These are phyloP conservation scores for Sporothrix mexicana DNA, from an alignment of 2,329 filamentous ascomycete genomes.

Conservation along the genomic window DNA sequence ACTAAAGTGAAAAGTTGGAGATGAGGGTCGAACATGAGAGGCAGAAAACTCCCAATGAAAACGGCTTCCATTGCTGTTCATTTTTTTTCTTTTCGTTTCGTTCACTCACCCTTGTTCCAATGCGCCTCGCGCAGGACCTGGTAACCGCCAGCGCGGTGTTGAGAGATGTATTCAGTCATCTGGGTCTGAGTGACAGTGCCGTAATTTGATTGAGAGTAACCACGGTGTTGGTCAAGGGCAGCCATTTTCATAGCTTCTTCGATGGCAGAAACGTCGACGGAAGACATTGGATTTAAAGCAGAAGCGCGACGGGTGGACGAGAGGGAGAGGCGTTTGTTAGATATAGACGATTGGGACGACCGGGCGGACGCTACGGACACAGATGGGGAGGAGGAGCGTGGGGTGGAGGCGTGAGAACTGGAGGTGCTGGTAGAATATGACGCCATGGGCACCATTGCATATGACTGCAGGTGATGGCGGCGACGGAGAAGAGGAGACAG, in stretches of 20 bases:
- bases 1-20: neutral
- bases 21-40: neutral
- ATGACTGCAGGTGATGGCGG: constrained; percentile 33
- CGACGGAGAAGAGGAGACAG: constrained; percentile 24
- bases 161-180: constrained; percentile 59
- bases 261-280: constrained; percentile 62
- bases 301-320: constrained; percentile 58
- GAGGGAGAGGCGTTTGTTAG: constrained; percentile 58
- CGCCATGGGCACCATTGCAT: constrained; percentile 50
- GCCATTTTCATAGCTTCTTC: constrained; percentile 67
- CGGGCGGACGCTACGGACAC: constrained; percentile 55
- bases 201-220: constrained; percentile 64
- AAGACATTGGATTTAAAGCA: constrained; percentile 61
- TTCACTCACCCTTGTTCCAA: constrained; percentile 67
- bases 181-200: constrained; percentile 60
- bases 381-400: constrained; percentile 60
- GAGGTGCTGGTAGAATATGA: constrained; percentile 54
- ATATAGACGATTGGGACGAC: constrained; percentile 58
- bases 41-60: neutral
- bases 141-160: constrained; percentile 62
- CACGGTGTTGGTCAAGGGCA: constrained; percentile 64
- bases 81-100: neutral
- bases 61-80: neutral
- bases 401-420: constrained; percentile 58
- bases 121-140: constrained; percentile 66